Evolutionary conservation across 1,284 basidiomycete species (phyloP).

Genomic region (Microbotryum silenes-acaulis): DNA sequence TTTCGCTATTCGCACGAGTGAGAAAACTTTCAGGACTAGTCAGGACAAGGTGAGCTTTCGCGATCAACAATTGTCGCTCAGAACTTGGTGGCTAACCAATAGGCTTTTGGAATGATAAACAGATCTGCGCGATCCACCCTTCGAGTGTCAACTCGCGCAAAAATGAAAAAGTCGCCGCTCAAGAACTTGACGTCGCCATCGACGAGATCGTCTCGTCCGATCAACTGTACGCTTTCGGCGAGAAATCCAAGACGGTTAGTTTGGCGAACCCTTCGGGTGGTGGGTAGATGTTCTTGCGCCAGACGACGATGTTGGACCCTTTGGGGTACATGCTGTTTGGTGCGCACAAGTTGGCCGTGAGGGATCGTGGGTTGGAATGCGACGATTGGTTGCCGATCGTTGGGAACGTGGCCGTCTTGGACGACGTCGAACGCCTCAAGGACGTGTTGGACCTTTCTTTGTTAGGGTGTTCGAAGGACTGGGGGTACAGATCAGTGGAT

Average conservation of each 20-base stretch:
- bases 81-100: constrained; percentile 18
- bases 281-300: constrained; percentile 64
- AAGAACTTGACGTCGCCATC: constrained; percentile 42
- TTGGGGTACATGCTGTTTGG: constrained; percentile 90
- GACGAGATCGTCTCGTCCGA: constrained; percentile 44
- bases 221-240: constrained; percentile 74
- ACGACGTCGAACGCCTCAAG: constrained; percentile 79
- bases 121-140: constrained; percentile 70
- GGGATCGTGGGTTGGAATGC: constrained; percentile 51
- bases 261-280: constrained; percentile 38
- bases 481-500: constrained; percentile 20
- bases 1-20: constrained; percentile 74
- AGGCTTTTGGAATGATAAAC: constrained; percentile 8
- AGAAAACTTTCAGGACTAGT: constrained; percentile 65
- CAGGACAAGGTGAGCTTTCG: constrained; percentile 69
- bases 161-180: constrained; percentile 49
- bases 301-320: constrained; percentile 66
- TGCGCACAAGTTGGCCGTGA: constrained; percentile 57
- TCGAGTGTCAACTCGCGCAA: constrained; percentile 78
- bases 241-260: constrained; percentile 71
- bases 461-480: constrained; percentile 87
- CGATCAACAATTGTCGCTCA: background rate
- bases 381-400: constrained; percentile 85
- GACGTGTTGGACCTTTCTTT: constrained; percentile 73
- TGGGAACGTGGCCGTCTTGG: constrained; percentile 66